phyloP scores from a whole-genome alignment of 2,329 filamentous ascomycete species.

The Diplocarpon mali region DNA sequence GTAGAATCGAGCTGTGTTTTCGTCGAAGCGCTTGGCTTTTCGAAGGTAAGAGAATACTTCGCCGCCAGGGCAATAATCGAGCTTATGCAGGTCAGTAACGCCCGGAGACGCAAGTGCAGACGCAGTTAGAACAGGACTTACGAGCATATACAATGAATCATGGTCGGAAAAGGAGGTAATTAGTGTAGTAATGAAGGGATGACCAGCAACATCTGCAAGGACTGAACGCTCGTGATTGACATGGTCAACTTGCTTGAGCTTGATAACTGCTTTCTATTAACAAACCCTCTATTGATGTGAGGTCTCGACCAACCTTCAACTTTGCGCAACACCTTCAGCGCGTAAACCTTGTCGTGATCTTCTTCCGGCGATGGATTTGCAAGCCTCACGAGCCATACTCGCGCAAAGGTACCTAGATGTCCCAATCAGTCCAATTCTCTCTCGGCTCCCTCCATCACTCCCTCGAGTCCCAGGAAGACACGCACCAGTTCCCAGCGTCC shows the following conservation, averaged over 20 bases:
- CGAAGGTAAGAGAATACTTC: slow-evolving; percentile 78
- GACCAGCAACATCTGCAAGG: slow-evolving; percentile 64
- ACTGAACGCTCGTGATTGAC: slow-evolving; percentile 75
- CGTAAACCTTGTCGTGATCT: slow-evolving; percentile 59
- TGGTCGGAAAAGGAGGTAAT: slow-evolving; percentile 69
- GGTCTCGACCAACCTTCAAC: slow-evolving; percentile 34
- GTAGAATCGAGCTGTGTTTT: slow-evolving; percentile 69
- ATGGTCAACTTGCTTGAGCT: slow-evolving; percentile 78
- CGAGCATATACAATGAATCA: slow-evolving; percentile 70
- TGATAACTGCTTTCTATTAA: slow-evolving; percentile 45
- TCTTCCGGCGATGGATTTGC: slow-evolving; percentile 36
- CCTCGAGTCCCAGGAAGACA: slow-evolving; percentile 8
- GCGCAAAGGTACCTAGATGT: slow-evolving; percentile 60
- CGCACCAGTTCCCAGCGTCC: slow-evolving; percentile 66
- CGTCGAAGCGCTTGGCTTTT: slow-evolving; percentile 67
- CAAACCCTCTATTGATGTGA: background rate
- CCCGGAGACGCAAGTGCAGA: slow-evolving; percentile 5
- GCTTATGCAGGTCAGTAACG: slow-evolving; percentile 24
- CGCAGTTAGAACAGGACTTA: slow-evolving; percentile 23
- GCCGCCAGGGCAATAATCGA: slow-evolving; percentile 74
- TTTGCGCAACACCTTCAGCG: slow-evolving; percentile 69
- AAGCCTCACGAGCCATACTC: slow-evolving; percentile 67
- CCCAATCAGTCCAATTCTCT: slow-evolving; percentile 8
- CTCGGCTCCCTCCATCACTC: slow-evolving; percentile 4
- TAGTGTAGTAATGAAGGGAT: slow-evolving; percentile 75